Percentiles rank a stretch among this genome's conserved stretches.
Evolutionary conservation across 2,329 filamentous ascomycete genomes (phyloP).

Genomic region (Phaeosphaeriaceae sp.): DNA sequence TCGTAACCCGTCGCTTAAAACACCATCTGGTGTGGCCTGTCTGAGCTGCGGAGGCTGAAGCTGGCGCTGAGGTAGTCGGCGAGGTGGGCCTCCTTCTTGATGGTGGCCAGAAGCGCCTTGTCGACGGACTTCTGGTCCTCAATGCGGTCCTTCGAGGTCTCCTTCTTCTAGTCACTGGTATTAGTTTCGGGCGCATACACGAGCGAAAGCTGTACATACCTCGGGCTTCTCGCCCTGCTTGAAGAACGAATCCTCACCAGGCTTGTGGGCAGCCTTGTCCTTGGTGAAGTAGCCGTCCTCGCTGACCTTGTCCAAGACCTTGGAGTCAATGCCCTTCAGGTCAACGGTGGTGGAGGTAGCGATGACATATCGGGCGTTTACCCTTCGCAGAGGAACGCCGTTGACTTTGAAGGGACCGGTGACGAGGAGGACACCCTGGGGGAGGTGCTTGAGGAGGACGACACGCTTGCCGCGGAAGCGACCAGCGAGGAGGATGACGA

Average conservation of each 20-base stretch:
- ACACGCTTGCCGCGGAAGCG: conserved; percentile 99
- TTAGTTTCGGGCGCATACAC: conserved; percentile 19
- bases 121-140: conserved; percentile 98
- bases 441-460: conserved; percentile 96
- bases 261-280: conserved; percentile 95
- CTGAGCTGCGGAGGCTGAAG: conserved; percentile 98
- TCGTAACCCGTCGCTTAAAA: conserved; percentile 70
- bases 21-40: conserved; percentile 99
- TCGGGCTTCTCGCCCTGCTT: conserved; percentile 97
- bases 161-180: conserved; percentile 81
- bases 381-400: conserved; percentile 93
- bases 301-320: conserved; percentile 79
- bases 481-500: conserved; percentile 98
- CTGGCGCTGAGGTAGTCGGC: conserved; percentile 91
- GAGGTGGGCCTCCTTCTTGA: conserved; percentile 98
- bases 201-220: conserved; percentile 65
- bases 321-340: conserved; percentile 79
- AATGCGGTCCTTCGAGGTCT: conserved; percentile 87
- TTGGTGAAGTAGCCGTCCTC: conserved; percentile 90
- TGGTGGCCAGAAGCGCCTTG: conserved; percentile 91
- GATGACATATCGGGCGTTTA: conserved; percentile 93
- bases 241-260: conserved; percentile 98
- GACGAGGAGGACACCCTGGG: conserved; percentile 97
- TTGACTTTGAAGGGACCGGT: conserved; percentile 99
- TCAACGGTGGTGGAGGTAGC: conserved; percentile 87